These are phyloP conservation scores for Wickerhamomyces sydowiorum DNA, from an alignment of 805 yeast species.

Conservation along the genomic window DNA sequence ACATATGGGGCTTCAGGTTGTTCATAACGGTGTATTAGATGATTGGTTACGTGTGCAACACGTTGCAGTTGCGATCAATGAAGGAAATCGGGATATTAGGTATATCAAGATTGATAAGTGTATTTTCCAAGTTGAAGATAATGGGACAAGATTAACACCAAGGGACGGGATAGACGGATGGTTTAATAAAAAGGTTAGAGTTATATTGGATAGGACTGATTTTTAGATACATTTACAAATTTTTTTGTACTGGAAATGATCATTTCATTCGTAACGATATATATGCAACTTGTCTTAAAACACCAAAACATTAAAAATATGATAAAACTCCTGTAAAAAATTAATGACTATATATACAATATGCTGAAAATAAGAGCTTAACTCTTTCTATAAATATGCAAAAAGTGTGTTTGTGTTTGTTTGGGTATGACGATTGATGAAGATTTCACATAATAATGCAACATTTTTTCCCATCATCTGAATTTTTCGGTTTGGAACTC, in stretches of 20 bases:
- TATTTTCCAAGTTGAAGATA: conserved; percentile 34
- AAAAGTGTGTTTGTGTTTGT: too few relatives aligned
- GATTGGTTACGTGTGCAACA: conserved; percentile 54
- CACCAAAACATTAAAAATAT: not conserved
- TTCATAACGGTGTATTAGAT: conserved; percentile 48
- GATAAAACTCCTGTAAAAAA: not conserved
- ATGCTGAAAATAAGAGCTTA: too few relatives aligned
- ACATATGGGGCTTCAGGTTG: conserved; percentile 46
- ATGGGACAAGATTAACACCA: conserved; percentile 29
- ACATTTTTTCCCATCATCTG: conserved; percentile 3
- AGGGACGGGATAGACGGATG: conserved; percentile 41
- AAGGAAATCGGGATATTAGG: conserved; percentile 23
- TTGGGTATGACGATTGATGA: too few relatives aligned
- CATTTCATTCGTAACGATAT: too few relatives aligned
- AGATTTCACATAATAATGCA: conserved; percentile 8
- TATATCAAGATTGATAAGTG: conserved; percentile 46
- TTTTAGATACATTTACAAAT: not conserved
- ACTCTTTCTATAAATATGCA: too few relatives aligned
- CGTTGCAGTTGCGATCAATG: conserved; percentile 37
- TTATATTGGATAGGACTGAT: conserved; percentile 8
- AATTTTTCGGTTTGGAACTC: not conserved
- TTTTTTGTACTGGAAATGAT: too few relatives aligned
- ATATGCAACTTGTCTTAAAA: too few relatives aligned
- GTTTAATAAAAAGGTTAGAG: conserved; percentile 36
- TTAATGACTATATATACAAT: not conserved